Evolutionary conservation across 805 yeast genomes (phyloP), one percentile per base, ranked within the genome.

Genomic region (Candida sanyiensis): DNA sequence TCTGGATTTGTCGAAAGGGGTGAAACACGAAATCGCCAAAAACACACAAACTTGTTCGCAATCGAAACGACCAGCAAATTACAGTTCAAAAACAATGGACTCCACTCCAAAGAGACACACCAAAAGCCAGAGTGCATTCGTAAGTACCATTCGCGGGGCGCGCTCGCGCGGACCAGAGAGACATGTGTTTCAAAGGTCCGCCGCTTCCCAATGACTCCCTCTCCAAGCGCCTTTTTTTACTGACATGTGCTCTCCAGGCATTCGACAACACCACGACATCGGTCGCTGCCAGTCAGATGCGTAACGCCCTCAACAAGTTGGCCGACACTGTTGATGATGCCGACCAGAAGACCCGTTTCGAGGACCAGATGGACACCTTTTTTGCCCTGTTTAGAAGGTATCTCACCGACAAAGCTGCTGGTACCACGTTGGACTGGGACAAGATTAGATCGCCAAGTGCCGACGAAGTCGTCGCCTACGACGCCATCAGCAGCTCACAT

Each of bases 241-340:
- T 28, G 24, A 33, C 36, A 4, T n/a, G 9, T 16, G 5, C 15
- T 25, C 22, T 19, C 52, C 61, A 80, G 75, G 95, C 95, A 17
- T 90, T 93, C 57, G 98, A 90, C 64, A 85, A 85, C 68, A 85
- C 94, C 48, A 86, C 96, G 34, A 86, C 96, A 40, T 85, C 85
- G 47, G 93, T 88, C 46, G 96, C 97, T 21, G 97, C 97, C 6
- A 83, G 95, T 47, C 97, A 87, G 65, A 93, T 90, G 97, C 81
- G 97, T 60, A 90, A 93, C 62, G 90, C 95, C 2, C 75, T 93
- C 64, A 90, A 90, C 74, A 77, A 75, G 62, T 70, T 90, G 59
- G 81, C 89, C 35, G 97, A 90, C 63, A 72, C 88, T n/a, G 83
- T 85, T 39, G 62, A 66, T 16, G 83, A 71, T 51, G 46, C 50